These are phyloP conservation scores for Aspergillus conjunctus DNA, from an alignment of 495 filamentous ascomycete genomes.

Conservation along the genomic window DNA sequence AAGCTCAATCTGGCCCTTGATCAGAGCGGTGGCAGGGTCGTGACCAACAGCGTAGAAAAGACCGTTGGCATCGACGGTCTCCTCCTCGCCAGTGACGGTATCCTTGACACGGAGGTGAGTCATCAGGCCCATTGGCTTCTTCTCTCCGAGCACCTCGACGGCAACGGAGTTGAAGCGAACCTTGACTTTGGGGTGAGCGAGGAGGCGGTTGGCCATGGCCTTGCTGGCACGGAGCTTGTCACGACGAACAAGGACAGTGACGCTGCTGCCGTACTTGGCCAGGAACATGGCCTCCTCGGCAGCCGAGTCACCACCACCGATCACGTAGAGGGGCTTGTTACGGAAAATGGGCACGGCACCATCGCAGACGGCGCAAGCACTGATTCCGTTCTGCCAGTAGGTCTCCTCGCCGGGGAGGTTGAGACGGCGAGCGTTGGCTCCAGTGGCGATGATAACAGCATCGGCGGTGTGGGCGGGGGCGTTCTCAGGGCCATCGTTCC, in stretches of 20 bases:
- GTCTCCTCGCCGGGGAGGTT: conserved; percentile 85
- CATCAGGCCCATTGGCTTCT: conserved; percentile 74
- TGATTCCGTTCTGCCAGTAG: conserved; percentile 97
- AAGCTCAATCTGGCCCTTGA: conserved; percentile 84
- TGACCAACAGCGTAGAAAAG: conserved; percentile 98
- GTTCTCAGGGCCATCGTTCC: conserved; percentile 67
- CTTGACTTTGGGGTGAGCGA: conserved; percentile 82
- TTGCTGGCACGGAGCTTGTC: conserved; percentile 84
- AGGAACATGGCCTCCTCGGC: conserved; percentile 98
- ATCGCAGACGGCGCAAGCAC: conserved; percentile 96
- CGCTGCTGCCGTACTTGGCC: conserved; percentile 93
- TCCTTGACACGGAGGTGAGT: conserved; percentile 79
- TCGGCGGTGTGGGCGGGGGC: conserved; percentile 79
- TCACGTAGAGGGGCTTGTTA: conserved; percentile 92
- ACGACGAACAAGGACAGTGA: conserved; percentile 87
- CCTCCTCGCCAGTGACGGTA: conserved; percentile 71
- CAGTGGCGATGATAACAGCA: conserved; percentile 90
- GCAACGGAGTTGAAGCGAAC: conserved; percentile 83
- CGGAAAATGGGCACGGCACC: conserved; percentile 97
- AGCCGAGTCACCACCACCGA: conserved; percentile 95
- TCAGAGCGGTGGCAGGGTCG: conserved; percentile 83
- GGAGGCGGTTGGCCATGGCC: conserved; percentile 86
- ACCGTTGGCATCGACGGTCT: conserved; percentile 84
- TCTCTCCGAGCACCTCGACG: conserved; percentile 79
- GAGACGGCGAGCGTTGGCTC: conserved; percentile 83